A percentile compares a stretch with the other conserved stretches of the same genome.
phyloP scores from a whole-genome alignment of 1,284 basidiomycete species.

The Cryptococcus sp. region DNA sequence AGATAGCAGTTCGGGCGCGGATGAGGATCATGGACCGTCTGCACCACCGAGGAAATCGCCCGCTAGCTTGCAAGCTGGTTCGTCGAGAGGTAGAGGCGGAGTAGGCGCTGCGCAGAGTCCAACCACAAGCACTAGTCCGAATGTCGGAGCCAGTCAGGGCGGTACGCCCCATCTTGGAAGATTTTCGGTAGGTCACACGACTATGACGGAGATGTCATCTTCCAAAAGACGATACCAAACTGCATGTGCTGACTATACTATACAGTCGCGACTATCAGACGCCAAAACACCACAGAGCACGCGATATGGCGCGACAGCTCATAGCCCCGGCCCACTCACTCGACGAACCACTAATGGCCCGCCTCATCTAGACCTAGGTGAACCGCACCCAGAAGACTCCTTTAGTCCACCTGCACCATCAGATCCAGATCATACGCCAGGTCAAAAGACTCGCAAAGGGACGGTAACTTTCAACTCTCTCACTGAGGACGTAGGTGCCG shows the following conservation, averaged over 20 bases:
- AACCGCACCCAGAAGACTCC: conserved; percentile 18
- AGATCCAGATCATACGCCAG: background rate
- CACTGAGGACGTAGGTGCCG: no score
- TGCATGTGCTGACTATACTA: no score
- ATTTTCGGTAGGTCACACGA: background rate
- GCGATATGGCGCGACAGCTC: conserved; percentile 38
- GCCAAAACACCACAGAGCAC: conserved; percentile 3
- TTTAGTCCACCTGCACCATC: background rate
- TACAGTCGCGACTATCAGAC: background rate
- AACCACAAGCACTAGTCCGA: no score
- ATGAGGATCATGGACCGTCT: conserved; percentile 48
- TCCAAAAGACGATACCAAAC: no score
- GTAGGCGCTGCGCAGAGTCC: background rate
- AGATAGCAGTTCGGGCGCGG: conserved; percentile 36
- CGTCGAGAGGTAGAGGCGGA: conserved; percentile 5
- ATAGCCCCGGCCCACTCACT: conserved; percentile 22
- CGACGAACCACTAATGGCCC: conserved; percentile 13
- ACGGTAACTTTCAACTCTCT: background rate
- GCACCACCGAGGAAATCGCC: conserved; percentile 23
- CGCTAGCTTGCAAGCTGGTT: conserved; percentile 7
- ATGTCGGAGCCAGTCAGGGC: background rate
- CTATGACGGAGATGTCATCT: background rate
- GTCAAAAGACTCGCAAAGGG: background rate
- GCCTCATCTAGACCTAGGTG: conserved; percentile 47
- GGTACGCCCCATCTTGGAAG: background rate